Percentiles rank a stretch among this genome's conserved stretches.
These are phyloP conservation scores for Thraustotheca clavata DNA, from an alignment of 352 stramenopile species.

Conservation along the genomic window DNA sequence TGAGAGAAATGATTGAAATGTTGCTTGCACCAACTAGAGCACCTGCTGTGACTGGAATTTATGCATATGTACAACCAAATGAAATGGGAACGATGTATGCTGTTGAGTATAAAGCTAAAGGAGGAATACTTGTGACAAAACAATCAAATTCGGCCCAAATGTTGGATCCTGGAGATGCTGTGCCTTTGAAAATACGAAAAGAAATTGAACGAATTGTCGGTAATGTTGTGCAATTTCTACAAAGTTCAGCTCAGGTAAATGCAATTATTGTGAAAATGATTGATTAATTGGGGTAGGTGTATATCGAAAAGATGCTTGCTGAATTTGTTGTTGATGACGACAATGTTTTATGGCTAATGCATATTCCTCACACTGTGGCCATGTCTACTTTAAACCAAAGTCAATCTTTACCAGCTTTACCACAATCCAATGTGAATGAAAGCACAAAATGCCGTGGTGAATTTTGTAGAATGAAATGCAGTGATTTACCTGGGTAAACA, in stretches of 20 bases:
- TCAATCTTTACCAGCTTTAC: constrained; percentile 40
- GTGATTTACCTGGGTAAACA: not conserved
- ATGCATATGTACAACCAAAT: constrained; percentile 22
- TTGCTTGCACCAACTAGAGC: not conserved
- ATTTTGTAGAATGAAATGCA: constrained; percentile 35
- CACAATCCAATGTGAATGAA: constrained; percentile 11
- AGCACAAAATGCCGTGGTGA: constrained; percentile 49
- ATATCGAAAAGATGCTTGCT: constrained; percentile 19
- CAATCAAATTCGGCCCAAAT: too few species aligned
- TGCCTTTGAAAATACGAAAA: constrained; percentile 22
- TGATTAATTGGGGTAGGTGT: not conserved
- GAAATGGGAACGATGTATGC: too few species aligned
- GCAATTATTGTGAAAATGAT: not conserved
- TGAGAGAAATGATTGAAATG: constrained; percentile 25
- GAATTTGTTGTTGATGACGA: constrained; percentile 34
- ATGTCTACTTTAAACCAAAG: constrained; percentile 22
- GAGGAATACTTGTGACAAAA: too few species aligned
- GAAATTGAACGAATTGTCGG: constrained; percentile 25
- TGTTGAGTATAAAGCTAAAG: not conserved
- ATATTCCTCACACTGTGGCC: constrained; percentile 24
- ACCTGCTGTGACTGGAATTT: constrained; percentile 11
- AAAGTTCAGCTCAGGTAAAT: constrained; percentile 9
- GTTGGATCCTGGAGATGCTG: not conserved
- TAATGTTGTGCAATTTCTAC: constrained; percentile 28
- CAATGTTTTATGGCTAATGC: constrained; percentile 34